These are phyloP conservation scores for Suillus bovinus DNA, from an alignment of 768 basidiomycete genomes.

Conservation along the genomic window DNA sequence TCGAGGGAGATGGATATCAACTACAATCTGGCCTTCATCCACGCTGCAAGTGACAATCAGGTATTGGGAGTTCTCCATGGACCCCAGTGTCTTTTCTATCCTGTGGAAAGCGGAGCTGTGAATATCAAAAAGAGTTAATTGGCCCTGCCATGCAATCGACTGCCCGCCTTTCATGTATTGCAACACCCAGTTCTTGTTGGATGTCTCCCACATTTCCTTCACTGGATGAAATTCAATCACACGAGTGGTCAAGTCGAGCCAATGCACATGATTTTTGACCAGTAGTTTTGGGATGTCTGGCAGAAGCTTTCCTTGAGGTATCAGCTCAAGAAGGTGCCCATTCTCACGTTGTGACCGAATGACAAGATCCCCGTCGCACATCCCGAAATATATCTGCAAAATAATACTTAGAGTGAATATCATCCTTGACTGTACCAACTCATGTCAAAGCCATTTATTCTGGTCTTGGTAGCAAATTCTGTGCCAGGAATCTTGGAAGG, in stretches of 20 bases:
- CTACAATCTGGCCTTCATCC: constrained; percentile 12
- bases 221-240: constrained; percentile 23
- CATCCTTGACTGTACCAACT: neutral
- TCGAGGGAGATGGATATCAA: constrained; percentile 33
- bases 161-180: constrained; percentile 1
- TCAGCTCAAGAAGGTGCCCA: constrained; percentile 16
- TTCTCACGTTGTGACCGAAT: constrained; percentile 1
- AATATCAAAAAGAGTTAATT: constrained; percentile 17
- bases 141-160: constrained; percentile 2
- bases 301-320: constrained; percentile 15
- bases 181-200: constrained; percentile 19
- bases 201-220: constrained; percentile 16
- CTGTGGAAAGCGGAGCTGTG: constrained; percentile 21
- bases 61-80: constrained; percentile 15
- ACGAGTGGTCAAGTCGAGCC: constrained; percentile 18
- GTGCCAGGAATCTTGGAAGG: constrained; percentile 36
- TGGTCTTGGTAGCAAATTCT: constrained; percentile 32
- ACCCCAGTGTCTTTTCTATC: constrained; percentile 15
- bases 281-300: constrained; percentile 21
- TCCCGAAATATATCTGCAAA: neutral
- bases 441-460: constrained; percentile 26
- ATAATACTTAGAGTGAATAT: neutral
- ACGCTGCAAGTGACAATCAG: constrained; percentile 17
- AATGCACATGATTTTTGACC: constrained; percentile 21
- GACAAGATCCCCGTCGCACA: neutral